Conservation (phyloP, 2,329 filamentous ascomycete species). For the Diaporthe caulivora region DNA sequence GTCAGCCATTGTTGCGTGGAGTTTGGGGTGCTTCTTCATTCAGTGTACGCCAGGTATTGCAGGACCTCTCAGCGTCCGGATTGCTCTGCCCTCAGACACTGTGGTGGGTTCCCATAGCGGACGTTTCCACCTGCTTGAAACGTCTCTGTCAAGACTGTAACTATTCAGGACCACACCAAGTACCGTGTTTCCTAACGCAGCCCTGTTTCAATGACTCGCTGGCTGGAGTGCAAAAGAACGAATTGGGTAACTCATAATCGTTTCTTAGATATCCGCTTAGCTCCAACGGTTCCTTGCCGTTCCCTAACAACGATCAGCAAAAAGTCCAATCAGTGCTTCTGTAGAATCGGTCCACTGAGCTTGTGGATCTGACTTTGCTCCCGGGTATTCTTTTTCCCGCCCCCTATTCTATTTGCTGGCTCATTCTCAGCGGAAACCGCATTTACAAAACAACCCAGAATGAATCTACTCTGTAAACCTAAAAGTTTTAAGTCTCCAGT, state of each 20-base stretch:
- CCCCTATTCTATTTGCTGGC: no score
- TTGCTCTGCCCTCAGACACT: not conserved
- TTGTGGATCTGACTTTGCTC: no score
- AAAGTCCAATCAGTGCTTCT: not conserved
- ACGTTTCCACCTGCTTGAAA: slow-evolving; percentile 5
- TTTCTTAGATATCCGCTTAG: not conserved
- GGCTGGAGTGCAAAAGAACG: not conserved
- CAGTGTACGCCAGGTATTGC: not conserved
- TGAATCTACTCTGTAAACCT: no score
- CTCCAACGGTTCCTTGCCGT: not conserved
- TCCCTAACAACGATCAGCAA: no score
- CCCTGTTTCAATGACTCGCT: not conserved
- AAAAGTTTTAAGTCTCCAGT: no score
- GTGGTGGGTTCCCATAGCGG: not conserved
- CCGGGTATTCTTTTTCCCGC: no score
- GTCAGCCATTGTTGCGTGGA: not conserved
- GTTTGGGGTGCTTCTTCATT: not conserved
- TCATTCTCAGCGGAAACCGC: no score
- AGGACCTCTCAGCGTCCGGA: not conserved
- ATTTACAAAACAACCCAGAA: no score
- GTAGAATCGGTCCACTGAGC: no score
- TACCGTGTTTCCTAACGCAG: not conserved
- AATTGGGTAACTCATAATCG: not conserved
- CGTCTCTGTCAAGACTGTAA: not conserved
- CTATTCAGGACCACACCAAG: not conserved